Conservation (phyloP, 108 stramenopile species). For the Fragilariopsis cylindrus region DNA sequence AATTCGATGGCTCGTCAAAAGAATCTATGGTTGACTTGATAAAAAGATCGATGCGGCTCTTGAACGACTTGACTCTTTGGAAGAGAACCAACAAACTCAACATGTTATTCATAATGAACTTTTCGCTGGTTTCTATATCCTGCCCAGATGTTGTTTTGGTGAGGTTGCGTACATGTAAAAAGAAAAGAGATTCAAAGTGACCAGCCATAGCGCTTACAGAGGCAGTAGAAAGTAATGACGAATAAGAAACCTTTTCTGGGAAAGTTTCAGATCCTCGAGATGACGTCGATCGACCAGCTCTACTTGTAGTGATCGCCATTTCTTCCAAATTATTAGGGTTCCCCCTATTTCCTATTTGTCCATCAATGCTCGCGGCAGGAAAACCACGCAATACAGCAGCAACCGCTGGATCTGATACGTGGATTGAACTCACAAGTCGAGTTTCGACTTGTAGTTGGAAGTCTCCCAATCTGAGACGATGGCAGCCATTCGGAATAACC, state of each 20-base stretch:
- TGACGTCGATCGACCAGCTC: neutral
- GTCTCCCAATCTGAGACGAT: constrained; percentile 74
- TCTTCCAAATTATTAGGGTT: constrained; percentile 17
- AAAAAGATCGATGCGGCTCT: constrained; percentile 17
- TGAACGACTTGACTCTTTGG: constrained; percentile 14
- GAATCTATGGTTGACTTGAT: constrained; percentile 31
- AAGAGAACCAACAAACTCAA: constrained; percentile 47
- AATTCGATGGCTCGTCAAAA: constrained; percentile 36
- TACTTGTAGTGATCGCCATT: constrained; percentile 9
- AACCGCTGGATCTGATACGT: constrained; percentile 69
- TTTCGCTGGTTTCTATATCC: constrained; percentile 1
- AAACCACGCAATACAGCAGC: constrained; percentile 70
- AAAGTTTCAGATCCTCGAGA: neutral
- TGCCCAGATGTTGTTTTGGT: constrained; percentile 17
- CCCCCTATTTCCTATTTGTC: neutral
- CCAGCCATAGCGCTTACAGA: constrained; percentile 31
- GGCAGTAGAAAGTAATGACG: constrained; percentile 35
- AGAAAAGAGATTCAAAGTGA: constrained; percentile 45
- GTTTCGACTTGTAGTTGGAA: constrained; percentile 80
- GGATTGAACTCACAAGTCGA: constrained; percentile 66
- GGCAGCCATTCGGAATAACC: constrained; percentile 80
- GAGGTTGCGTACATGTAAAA: constrained; percentile 46
- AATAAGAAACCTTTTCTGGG: constrained; percentile 14
- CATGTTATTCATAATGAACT: constrained; percentile 39
- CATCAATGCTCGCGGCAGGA: constrained; percentile 31